Evolutionary conservation across 2,329 filamentous ascomycete species (phyloP), one percentile per base, ranked within the genome.

Genomic region (Fusarium pseudoanthophilum): DNA sequence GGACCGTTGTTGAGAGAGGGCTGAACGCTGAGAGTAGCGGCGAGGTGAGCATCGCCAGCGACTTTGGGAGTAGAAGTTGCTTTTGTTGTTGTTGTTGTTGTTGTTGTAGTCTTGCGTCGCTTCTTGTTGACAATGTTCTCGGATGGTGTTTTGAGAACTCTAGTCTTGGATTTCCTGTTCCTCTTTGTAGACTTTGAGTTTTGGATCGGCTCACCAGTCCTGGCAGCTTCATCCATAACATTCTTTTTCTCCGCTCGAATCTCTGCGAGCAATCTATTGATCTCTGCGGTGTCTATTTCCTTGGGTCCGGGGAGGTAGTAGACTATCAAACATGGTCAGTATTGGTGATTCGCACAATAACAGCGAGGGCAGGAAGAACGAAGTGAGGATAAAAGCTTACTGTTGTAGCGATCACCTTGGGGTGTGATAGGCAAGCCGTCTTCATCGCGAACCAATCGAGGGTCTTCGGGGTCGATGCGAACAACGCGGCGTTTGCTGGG

Each of bases 401-500:
- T 30, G 20, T 46, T 36, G n/a, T 57, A 56, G 16, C 8, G 21
- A 32, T 64, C 39, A 24, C 37, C 14, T 7, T 26, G 11, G 10
- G 66, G 66, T 7, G 51, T 28, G 15, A 51, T 37, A 4, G n/a
- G 43, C 7, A 28, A 21, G 3, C 64, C 66, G 18, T 24, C 24
- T 15, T 32, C 16, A 28, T 37, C 40, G 18, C 20, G 30, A 46
- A 15, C 34, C 30, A 37, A 15, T 48, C 63, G 40, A 11, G 34
- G 26, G 34, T 64, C 64, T 11, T 46, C 10, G n/a, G 34, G 45
- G 13, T 64, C 28, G 28, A 64, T 13, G 11, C 28, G 58, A 28
- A 69, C 16, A 6, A 69, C 13, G 18, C 55, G 57, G 30, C 66
- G 66, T 7, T 32, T 40, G 21, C 64, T 69, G 24, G 66, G 66